These are phyloP conservation scores for Stachybotrys chartarum DNA, from an alignment of 2,329 filamentous ascomycete genomes.

Conservation along the genomic window DNA sequence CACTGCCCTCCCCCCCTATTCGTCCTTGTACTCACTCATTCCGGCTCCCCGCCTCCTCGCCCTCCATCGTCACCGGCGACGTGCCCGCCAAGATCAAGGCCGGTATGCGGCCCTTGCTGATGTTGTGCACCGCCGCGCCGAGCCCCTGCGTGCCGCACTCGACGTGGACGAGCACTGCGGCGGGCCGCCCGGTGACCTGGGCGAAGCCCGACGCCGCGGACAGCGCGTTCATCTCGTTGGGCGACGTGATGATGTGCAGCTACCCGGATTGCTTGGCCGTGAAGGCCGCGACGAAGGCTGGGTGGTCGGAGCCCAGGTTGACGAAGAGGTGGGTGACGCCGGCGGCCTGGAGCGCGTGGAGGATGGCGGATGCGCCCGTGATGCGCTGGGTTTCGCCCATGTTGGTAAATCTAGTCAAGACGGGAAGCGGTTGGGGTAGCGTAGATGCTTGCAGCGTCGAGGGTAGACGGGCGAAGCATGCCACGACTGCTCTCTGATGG, in stretches of 20 bases:
- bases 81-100: slow-evolving; percentile 72
- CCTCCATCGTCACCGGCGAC: slow-evolving; percentile 67
- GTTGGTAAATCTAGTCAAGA: no score
- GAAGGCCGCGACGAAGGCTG: slow-evolving; percentile 71
- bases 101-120: slow-evolving; percentile 63
- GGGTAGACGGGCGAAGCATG: no score
- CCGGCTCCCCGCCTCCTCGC: slow-evolving; percentile 64
- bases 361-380: no score
- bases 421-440: no score
- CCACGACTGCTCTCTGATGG: no score
- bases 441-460: no score
- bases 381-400: no score
- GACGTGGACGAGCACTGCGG: slow-evolving; percentile 72
- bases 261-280: slow-evolving; percentile 47
- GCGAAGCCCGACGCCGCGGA: slow-evolving; percentile 79
- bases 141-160: slow-evolving; percentile 75
- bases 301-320: slow-evolving; percentile 62
- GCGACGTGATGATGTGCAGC: slow-evolving; percentile 71
- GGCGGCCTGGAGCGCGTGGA: no score
- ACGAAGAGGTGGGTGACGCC: slow-evolving; percentile 28
- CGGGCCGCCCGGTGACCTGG: slow-evolving; percentile 60
- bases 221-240: slow-evolving; percentile 65
- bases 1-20: no score
- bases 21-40: slow-evolving; percentile 42
- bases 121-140: slow-evolving; percentile 70